Evolutionary conservation across 1,284 basidiomycete species (phyloP).

Genomic region (Leccinum discolor): DNA sequence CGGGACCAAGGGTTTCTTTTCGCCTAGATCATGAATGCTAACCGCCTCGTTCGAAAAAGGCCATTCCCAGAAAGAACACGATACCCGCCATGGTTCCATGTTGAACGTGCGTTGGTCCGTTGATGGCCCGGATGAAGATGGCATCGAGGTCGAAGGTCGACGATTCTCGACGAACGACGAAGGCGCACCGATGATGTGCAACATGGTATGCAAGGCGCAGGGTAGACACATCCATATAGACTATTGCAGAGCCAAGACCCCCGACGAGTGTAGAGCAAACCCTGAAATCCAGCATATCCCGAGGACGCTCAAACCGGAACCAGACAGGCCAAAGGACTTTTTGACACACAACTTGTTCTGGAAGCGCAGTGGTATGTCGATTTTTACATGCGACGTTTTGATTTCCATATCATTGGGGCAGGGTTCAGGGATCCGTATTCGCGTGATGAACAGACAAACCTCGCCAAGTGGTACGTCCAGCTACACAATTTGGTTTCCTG

Average conservation of each 20-base stretch:
- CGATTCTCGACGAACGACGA: conserved; percentile 55
- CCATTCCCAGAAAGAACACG: conserved; percentile 57
- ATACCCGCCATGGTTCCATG: conserved; percentile 65
- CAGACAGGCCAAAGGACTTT: conserved; percentile 50
- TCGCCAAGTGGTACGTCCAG: conserved; percentile 51
- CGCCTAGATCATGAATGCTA: neutral
- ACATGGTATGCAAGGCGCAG: conserved; percentile 40
- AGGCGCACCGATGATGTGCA: conserved; percentile 67
- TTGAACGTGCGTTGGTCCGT: conserved; percentile 54
- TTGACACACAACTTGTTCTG: conserved; percentile 55
- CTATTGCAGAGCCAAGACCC: conserved; percentile 45
- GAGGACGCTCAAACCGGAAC: conserved; percentile 43
- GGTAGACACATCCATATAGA: conserved; percentile 53
- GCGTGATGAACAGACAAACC: conserved; percentile 48
- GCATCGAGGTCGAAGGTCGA: conserved; percentile 52
- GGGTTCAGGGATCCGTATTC: conserved; percentile 53
- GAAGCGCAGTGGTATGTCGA: conserved; percentile 51
- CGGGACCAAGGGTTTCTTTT: neutral
- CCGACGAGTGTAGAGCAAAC: conserved; percentile 37
- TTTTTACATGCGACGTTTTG: neutral
- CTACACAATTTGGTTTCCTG: neutral
- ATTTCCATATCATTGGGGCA: neutral
- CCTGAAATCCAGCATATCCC: conserved; percentile 46
- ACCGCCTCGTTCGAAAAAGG: conserved; percentile 34
- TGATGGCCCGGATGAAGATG: conserved; percentile 44